Evolutionary conservation across 495 filamentous ascomycete genomes (phyloP), one percentile per base, ranked within the genome.

Genomic region (Parachaetomium inaequale): DNA sequence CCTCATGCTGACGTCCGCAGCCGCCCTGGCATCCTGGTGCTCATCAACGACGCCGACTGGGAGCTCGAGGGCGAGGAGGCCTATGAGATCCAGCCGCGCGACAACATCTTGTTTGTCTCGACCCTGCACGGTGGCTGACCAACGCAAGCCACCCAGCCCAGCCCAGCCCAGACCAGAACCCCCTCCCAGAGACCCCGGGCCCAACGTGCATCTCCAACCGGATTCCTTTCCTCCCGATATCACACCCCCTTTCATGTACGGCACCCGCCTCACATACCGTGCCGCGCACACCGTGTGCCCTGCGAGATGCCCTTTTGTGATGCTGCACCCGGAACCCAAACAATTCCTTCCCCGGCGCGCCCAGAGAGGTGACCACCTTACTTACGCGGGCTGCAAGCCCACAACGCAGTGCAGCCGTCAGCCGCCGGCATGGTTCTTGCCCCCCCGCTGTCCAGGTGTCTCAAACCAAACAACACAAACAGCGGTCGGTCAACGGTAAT

Each of bases 31-130:
- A 96, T 98, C 68, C 84, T 99, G 51, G 95, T 97, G 17, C 79
- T 99, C 60, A 93, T 99, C 74, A 99, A 99, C 72, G 93, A 99
- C 66, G 88, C 90, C 45, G 94, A 99, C 71, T 99, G 94, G 94
- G 93, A 97, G 76, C 84, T 99, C 15, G 95, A 98, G 75, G 94
- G 93, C 8, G 93, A 97, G 74, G 92, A 92, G 65, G 82, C 81
- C 59, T 98, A 96, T 72, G 87, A 91, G 70, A 78, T 98, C 58
- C 86, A 93, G 74, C 70, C 78, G 25, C 81, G 85, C 26, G 94
- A 99, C 75, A 93, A 89, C 68, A 89, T 99, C 69, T 78, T 97
- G 54, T 99, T 99, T 74, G 93, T 99, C 54, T 96, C 92, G 56
- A 99, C 94, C n/a, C 80, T 99, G 32, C 94, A 99, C 74, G 94